Conservation (phyloP, 345 rosid species). For the Rhodamnia rubescens region DNA sequence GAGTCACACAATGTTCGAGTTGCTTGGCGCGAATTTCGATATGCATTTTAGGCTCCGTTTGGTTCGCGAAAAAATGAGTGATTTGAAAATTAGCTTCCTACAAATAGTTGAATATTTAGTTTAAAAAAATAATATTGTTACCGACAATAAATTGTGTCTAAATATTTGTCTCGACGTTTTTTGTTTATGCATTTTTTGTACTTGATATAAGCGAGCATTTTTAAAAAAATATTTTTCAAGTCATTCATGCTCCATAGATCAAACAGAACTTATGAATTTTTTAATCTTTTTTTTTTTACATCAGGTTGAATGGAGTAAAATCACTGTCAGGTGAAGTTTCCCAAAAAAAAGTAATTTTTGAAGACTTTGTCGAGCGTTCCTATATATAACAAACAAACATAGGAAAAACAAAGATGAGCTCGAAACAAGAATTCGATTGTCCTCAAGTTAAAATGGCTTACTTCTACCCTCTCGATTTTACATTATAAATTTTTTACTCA, state of each 20-base stretch:
- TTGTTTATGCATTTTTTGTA: too few relatives aligned
- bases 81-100: too few relatives aligned
- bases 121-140: too few relatives aligned
- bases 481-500: too few relatives aligned
- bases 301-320: neutral
- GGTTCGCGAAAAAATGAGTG: too few relatives aligned
- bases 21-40: neutral
- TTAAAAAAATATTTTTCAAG: too few relatives aligned
- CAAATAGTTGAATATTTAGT: too few relatives aligned
- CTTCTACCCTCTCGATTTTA: neutral
- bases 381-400: neutral
- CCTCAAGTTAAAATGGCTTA: neutral
- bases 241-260: too few relatives aligned
- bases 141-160: too few relatives aligned
- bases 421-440: too few relatives aligned
- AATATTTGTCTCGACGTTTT: too few relatives aligned
- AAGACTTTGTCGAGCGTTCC: neutral
- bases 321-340: fast-evolving
- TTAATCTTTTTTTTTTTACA: neutral
- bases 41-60: neutral
- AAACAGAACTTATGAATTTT: neutral
- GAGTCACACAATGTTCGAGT: neutral
- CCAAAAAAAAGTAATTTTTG: neutral
- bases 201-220: too few relatives aligned
- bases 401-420: neutral